These are phyloP conservation scores for Zygnema circumcarinatum DNA, from an alignment of 139 green algal genomes.

Conservation along the genomic window DNA sequence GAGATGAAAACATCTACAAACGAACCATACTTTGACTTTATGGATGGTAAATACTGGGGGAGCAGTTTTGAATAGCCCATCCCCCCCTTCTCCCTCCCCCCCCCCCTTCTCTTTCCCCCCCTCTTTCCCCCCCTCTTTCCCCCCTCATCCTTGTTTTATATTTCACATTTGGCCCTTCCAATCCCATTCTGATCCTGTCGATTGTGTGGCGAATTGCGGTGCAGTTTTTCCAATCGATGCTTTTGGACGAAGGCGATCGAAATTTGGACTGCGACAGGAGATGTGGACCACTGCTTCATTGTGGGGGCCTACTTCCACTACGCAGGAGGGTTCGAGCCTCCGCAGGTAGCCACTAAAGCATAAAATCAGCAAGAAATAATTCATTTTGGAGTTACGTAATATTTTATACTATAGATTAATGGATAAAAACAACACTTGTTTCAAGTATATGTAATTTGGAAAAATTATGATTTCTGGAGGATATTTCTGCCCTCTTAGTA, in stretches of 20 bases:
- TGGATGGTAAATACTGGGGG: no score
- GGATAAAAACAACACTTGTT: background rate
- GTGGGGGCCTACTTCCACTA: slow-evolving; percentile 94
- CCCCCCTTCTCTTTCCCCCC: background rate
- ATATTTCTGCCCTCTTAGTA: no score
- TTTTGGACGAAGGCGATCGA: slow-evolving; percentile 87
- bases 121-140: background rate
- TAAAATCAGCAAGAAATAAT: slow-evolving; percentile 4
- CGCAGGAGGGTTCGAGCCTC: slow-evolving; percentile 76
- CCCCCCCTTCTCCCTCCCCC: slow-evolving; percentile 1
- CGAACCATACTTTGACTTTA: no score
- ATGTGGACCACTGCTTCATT: slow-evolving; percentile 77
- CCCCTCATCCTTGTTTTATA: background rate
- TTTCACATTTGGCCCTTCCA: background rate
- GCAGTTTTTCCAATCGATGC: slow-evolving; percentile 85
- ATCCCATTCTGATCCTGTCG: background rate
- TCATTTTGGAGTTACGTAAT: background rate
- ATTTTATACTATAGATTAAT: background rate
- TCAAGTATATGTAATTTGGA: background rate
- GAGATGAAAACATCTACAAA: no score
- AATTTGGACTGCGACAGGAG: slow-evolving; percentile 48
- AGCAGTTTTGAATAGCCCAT: no score
- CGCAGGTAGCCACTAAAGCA: slow-evolving; percentile 35
- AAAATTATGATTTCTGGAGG: no score
- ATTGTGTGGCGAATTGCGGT: background rate